phyloP scores from a whole-genome alignment of 768 basidiomycete species.

The Aureoboletus auriporus region DNA sequence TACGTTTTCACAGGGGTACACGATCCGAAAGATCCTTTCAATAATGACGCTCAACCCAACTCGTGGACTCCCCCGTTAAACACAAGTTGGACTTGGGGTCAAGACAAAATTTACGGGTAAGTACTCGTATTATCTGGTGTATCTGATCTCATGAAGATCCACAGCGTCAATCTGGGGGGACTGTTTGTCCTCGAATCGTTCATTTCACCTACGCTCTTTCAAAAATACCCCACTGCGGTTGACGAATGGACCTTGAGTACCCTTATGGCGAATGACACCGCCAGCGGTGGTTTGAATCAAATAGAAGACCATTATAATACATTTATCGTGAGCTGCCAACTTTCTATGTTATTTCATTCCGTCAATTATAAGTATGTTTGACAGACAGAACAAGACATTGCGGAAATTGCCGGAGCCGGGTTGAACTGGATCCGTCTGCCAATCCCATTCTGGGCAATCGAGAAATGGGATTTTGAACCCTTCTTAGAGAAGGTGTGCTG shows the following conservation, averaged over 20 bases:
- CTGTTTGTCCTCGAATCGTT: conserved; percentile 78
- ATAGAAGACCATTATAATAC: conserved; percentile 77
- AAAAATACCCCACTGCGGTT: conserved; percentile 50
- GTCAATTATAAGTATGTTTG: neutral
- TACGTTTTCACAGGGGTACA: conserved; percentile 39
- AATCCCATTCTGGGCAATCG: conserved; percentile 83
- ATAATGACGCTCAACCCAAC: conserved; percentile 69
- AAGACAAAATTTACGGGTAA: conserved; percentile 59
- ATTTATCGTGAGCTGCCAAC: conserved; percentile 59
- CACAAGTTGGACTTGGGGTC: conserved; percentile 66
- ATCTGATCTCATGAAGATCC: conserved; percentile 1
- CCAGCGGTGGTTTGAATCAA: conserved; percentile 57
- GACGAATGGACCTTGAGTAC: conserved; percentile 70
- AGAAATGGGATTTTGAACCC: conserved; percentile 70
- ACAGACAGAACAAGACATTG: conserved; percentile 87
- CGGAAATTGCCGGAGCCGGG: conserved; percentile 83
- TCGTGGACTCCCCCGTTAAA: conserved; percentile 80
- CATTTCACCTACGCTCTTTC: conserved; percentile 61
- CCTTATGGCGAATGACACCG: conserved; percentile 63
- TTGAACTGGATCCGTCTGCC: conserved; percentile 82
- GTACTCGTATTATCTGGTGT: conserved; percentile 13
- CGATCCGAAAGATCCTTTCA: conserved; percentile 60
- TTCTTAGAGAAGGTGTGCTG: conserved; percentile 72
- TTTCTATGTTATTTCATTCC: neutral
- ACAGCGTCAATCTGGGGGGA: conserved; percentile 67